Base-by-base conservation (phyloP, 371 early-diverging fungal genomes). In the Quaeritorhiza haematococci region DNA sequence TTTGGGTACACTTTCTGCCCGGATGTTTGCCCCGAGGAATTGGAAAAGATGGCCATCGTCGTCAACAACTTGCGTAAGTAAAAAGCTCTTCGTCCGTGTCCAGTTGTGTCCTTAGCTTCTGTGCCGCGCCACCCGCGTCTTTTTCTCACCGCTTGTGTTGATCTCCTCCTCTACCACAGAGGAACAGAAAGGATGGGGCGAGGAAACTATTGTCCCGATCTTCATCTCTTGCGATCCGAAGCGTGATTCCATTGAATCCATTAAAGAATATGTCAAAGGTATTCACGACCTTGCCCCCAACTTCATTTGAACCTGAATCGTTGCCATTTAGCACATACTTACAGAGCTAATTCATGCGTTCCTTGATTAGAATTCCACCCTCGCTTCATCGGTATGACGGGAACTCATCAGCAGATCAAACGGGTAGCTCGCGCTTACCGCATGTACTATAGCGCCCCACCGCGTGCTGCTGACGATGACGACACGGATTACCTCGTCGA, bases 1-100 rank as follows among this genome's bases (percentile, higher is more conserved):
- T 98, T 98, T 82, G 98, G 98, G 8, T 98, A 96, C 73, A 96
- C 96, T 82, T 77, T 95, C 76, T 98, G 98, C 67, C 98, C 98
- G 0, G 98, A 98, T 76, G 91, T 98, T 53, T 98, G 98, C 56
- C 98, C 98, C 21, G 97, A 96, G 58, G 98, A 98, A 70, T 74
- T 98, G 49, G 97, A 98, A 65, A 96, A 94, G 76, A 94, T 98
- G 86, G 88, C 91, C 3, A 84, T 88, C 53, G 89, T 92, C 13
- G 80, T 94, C n/a, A 88, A 93, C 30, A 70, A 65, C 3, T 63
- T 92, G 47, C 84, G 89, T 83, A 82, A 69, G 77, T 53, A 10
- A 3, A n/a, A n/a, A n/a, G n/a, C n/a, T n/a, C n/a, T n/a, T n/a
- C n/a, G n/a, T n/a, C n/a, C n/a, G n/a, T n/a, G n/a, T n/a, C n/a